phyloP scores from a whole-genome alignment of 2,329 filamentous ascomycete species.

The Hymenoscyphus occultus region DNA sequence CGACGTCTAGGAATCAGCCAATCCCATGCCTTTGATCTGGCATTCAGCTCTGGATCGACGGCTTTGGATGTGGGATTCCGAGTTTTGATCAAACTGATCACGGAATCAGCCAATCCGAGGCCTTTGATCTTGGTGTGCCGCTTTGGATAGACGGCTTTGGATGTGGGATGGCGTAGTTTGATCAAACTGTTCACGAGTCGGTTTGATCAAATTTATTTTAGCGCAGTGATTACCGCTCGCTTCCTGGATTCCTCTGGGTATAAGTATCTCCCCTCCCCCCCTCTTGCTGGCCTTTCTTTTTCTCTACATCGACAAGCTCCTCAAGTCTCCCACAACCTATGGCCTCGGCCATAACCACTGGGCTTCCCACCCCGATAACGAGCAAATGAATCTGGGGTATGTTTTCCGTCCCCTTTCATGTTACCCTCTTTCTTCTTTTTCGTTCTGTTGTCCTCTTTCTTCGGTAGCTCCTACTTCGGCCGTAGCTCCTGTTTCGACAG shows the following conservation, averaged over 20 bases:
- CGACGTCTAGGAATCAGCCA: background rate
- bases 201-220: background rate
- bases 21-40: background rate
- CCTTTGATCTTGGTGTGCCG: background rate
- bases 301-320: background rate
- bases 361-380: background rate
- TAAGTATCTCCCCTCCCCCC: background rate
- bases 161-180: too few species aligned
- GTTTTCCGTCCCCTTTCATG: background rate
- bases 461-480: background rate
- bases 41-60: too few species aligned
- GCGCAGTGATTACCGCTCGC: background rate
- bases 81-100: too few species aligned
- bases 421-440: background rate
- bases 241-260: background rate
- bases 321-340: background rate
- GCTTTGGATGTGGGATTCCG: too few species aligned
- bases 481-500: background rate
- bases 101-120: background rate
- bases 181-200: too few species aligned
- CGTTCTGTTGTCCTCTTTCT: background rate
- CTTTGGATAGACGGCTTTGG: too few species aligned
- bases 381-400: background rate
- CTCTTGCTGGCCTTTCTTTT: background rate
- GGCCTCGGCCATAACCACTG: background rate